These are phyloP conservation scores for Gossypium gossypioides DNA, from an alignment of 441 rosid genomes.

Conservation along the genomic window DNA sequence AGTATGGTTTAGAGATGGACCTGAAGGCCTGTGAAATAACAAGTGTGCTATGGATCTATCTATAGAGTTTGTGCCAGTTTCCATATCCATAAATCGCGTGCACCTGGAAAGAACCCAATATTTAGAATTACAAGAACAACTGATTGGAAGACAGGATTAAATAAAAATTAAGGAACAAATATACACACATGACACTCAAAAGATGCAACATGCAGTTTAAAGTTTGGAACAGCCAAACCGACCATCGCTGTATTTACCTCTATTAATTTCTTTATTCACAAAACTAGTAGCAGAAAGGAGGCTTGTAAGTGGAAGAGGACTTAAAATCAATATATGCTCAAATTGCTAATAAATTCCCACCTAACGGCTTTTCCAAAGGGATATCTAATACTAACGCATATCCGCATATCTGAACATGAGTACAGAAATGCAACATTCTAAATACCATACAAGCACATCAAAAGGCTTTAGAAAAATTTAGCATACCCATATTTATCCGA, in stretches of 20 bases:
- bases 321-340: background rate
- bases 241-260: background rate
- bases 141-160: background rate
- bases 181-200: background rate
- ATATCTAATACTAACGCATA: background rate
- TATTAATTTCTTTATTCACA: background rate
- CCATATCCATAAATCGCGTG: slow-evolving; percentile 57
- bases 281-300: background rate
- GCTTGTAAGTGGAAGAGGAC: background rate
- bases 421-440: background rate
- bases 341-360: background rate
- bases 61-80: slow-evolving; percentile 82
- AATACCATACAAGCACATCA: background rate
- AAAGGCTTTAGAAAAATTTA: background rate
- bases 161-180: background rate
- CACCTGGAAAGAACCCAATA: slow-evolving; percentile 37
- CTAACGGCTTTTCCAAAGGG: no score
- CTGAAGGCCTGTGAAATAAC: slow-evolving; percentile 75
- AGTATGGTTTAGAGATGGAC: slow-evolving; percentile 32
- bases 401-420: background rate
- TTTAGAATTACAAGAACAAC: background rate
- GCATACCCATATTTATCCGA: background rate
- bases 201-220: background rate
- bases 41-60: slow-evolving; percentile 86
- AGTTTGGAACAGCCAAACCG: background rate